Conservation (phyloP, 352 stramenopile genomes). For the Phytophthora cryptogea region DNA sequence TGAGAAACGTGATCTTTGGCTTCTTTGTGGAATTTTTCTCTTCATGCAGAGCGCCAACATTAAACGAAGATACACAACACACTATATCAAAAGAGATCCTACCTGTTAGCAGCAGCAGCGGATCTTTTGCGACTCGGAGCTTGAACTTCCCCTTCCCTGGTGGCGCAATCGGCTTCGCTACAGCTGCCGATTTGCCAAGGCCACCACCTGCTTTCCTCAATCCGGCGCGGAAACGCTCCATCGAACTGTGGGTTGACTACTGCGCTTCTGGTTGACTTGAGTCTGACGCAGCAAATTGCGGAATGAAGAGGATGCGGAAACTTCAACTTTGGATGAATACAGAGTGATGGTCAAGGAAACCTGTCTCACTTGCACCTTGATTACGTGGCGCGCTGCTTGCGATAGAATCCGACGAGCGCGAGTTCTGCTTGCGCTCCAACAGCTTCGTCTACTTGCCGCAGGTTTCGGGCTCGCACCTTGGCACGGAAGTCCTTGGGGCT, state of each 20-base stretch:
- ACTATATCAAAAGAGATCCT: background rate
- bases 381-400: constrained; percentile 32
- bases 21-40: constrained; percentile 30
- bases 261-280: constrained; percentile 4
- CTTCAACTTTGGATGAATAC: constrained; percentile 31
- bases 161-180: background rate
- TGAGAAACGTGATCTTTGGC: constrained; percentile 24
- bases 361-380: constrained; percentile 7
- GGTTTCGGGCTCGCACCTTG: constrained; percentile 51
- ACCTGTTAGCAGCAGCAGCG: constrained; percentile 25
- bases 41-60: constrained; percentile 1
- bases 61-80: background rate
- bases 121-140: constrained; percentile 20
- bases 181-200: constrained; percentile 1
- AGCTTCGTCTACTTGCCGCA: constrained; percentile 42
- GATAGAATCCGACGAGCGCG: constrained; percentile 50
- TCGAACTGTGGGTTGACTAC: background rate
- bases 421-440: constrained; percentile 48
- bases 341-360: constrained; percentile 52
- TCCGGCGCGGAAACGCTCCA: constrained; percentile 20
- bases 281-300: constrained; percentile 23
- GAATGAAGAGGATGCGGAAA: constrained; percentile 33
- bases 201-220: constrained; percentile 6
- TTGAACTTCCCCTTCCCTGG: constrained; percentile 34
- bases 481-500: constrained; percentile 61